Evolutionary conservation across 1,284 basidiomycete genomes (phyloP), one percentile per base, ranked within the genome.

Genomic region (Marasmius sp.): DNA sequence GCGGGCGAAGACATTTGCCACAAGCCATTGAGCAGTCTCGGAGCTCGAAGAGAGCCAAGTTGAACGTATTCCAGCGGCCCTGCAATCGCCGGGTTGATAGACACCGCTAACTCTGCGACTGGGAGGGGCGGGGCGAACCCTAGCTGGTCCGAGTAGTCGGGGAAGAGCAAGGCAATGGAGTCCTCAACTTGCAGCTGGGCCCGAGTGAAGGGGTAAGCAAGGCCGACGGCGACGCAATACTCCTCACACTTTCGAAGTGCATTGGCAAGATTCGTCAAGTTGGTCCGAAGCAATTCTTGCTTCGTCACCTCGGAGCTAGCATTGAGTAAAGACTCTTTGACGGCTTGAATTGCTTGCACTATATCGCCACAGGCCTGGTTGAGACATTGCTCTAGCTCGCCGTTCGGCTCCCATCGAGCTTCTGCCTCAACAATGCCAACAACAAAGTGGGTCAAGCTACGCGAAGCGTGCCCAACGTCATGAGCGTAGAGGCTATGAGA

Each of bases 1-100:
- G 81, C 81, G 18, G 79, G 77, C 67, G 75, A 78, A 39, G 81
- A 81, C 41, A 84, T 72, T 65, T 83, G 81, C 81, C 81, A 84
- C 2, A 84, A 74, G 16, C 81, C 81, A 43, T 76, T 78, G 69
- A 76, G 80, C n/a, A 83, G 68, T 39, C 81, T 73, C 12, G 81
- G 81, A 12, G 61, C 41, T 9, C 14, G n/a, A 14, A 65, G 20
- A n/a, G 55, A 22, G n/a, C 64, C 64, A 20, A 65, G 55, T 33
- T 45, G 45, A 37, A 47, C 38, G 39, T 60, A 33, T 48, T 57
- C 57, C 9, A 58, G 33, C 2, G 39, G 43, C 20, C 20, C 47
- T 22, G 38, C 36, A 38, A n/a, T 43, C 34, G 8, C 36, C 33
- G 54, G 49, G 39, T 61, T 50, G 59, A 58, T 16, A 54, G 18